Conservation (phyloP, 805 yeast species). For the Clavispora fructus region DNA sequence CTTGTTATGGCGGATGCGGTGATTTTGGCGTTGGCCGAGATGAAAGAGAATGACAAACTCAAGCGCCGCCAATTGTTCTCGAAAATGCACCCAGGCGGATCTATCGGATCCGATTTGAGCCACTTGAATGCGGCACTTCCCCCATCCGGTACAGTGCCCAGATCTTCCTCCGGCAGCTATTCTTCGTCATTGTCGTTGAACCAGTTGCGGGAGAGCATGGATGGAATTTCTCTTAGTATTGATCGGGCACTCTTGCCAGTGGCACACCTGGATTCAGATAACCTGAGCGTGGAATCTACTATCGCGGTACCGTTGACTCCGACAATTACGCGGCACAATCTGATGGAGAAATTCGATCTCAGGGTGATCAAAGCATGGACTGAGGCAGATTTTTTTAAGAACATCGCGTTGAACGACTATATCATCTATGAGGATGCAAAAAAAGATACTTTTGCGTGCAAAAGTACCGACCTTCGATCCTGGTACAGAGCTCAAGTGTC, state of each 20-base stretch:
- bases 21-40: conserved; percentile 66
- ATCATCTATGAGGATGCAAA: conserved; percentile 4
- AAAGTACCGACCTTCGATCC: conserved; percentile 4
- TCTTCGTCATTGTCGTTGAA: conserved; percentile 14
- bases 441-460: conserved; percentile 3
- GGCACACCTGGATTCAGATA: background rate
- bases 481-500: conserved; percentile 1
- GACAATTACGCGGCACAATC: background rate
- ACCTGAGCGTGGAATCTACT: background rate
- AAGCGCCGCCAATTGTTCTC: conserved; percentile 56
- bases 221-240: background rate
- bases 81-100: conserved; percentile 85
- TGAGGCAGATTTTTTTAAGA: conserved; percentile 11
- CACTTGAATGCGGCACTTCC: conserved; percentile 24
- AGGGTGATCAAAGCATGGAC: conserved; percentile 5
- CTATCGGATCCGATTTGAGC: conserved; percentile 58
- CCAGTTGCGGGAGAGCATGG: conserved; percentile 7
- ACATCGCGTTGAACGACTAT: conserved; percentile 8
- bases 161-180: conserved; percentile 8
- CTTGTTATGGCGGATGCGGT: conserved; percentile 75
- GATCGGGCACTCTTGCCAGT: background rate
- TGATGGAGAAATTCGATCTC: background rate
- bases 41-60: conserved; percentile 51
- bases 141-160: conserved; percentile 3
- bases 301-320: background rate